Conservation (phyloP, 1,284 basidiomycete species). For the Sutorius eximius region DNA sequence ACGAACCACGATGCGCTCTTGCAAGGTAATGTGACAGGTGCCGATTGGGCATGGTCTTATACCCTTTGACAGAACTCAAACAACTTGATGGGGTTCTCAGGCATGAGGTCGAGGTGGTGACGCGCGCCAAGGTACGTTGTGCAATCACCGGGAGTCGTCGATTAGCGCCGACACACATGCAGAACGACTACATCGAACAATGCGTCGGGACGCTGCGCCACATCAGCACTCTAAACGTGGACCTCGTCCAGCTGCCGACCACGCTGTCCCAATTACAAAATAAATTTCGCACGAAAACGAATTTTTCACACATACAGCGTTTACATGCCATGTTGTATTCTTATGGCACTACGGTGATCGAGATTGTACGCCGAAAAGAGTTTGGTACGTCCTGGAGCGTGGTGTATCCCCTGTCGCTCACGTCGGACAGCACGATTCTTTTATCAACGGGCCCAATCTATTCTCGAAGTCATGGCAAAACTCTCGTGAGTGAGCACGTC, state of each 20-base stretch:
- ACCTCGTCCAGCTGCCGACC: conserved; percentile 68
- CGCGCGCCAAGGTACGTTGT: conserved; percentile 55
- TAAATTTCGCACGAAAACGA: conserved; percentile 72
- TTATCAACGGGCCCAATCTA: conserved; percentile 72
- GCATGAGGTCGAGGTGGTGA: conserved; percentile 56
- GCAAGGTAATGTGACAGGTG: conserved; percentile 45
- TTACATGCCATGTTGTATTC: conserved; percentile 90
- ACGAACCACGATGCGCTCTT: conserved; percentile 52
- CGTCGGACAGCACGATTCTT: conserved; percentile 63
- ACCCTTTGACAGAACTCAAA: conserved; percentile 51
- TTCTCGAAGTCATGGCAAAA: conserved; percentile 82
- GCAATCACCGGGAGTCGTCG: background rate
- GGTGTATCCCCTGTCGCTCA: conserved; percentile 9
- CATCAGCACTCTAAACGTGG: conserved; percentile 75
- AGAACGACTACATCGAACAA: conserved; percentile 80
- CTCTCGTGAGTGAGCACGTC: conserved; percentile 59
- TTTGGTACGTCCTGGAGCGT: conserved; percentile 55
- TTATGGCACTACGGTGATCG: conserved; percentile 90
- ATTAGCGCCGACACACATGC: conserved; percentile 10
- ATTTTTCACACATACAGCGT: conserved; percentile 87
- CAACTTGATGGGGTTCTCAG: conserved; percentile 62
- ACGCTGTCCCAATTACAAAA: conserved; percentile 63
- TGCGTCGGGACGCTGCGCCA: conserved; percentile 64
- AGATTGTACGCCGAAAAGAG: conserved; percentile 87
- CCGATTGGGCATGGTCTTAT: background rate